Conservation (phyloP, 495 filamentous ascomycete genomes). For the Tuber aestivum region DNA sequence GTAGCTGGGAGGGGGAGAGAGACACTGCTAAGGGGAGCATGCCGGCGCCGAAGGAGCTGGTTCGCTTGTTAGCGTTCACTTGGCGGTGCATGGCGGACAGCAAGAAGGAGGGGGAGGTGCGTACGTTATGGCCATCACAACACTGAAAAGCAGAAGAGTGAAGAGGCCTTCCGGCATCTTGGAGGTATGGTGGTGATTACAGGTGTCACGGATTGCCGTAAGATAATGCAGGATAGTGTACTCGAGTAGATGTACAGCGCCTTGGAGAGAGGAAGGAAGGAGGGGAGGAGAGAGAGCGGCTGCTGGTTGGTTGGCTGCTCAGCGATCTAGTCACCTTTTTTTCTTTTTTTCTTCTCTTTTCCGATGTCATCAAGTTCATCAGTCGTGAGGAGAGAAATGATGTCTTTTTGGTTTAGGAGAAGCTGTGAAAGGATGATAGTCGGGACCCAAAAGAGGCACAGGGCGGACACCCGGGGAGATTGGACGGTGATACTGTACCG, state of each 20-base stretch:
- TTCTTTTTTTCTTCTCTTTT: no score
- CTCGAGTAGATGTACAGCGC: neutral
- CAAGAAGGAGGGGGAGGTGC: slow-evolving; percentile 37
- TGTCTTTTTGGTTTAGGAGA: neutral
- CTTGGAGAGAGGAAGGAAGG: neutral
- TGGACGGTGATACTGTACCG: neutral
- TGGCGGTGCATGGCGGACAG: slow-evolving; percentile 18
- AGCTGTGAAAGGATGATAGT: neutral
- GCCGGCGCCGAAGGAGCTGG: slow-evolving; percentile 90
- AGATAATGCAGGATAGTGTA: neutral
- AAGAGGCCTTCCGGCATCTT: slow-evolving; percentile 63
- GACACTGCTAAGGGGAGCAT: slow-evolving; percentile 85
- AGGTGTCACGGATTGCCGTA: neutral
- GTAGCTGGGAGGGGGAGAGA: slow-evolving; percentile 79
- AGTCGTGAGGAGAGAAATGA: neutral
- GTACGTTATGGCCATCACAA: slow-evolving; percentile 93
- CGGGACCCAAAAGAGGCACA: neutral
- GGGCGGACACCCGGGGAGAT: neutral
- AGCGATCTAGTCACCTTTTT: neutral
- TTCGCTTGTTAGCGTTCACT: slow-evolving; percentile 38
- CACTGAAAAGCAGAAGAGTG: slow-evolving; percentile 74
- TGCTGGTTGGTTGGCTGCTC: neutral
- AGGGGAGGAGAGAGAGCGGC: neutral
- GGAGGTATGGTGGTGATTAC: neutral
- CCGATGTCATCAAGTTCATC: neutral